These are phyloP conservation scores for Thozetella sp. DNA, from an alignment of 495 filamentous ascomycete genomes.

Conservation along the genomic window DNA sequence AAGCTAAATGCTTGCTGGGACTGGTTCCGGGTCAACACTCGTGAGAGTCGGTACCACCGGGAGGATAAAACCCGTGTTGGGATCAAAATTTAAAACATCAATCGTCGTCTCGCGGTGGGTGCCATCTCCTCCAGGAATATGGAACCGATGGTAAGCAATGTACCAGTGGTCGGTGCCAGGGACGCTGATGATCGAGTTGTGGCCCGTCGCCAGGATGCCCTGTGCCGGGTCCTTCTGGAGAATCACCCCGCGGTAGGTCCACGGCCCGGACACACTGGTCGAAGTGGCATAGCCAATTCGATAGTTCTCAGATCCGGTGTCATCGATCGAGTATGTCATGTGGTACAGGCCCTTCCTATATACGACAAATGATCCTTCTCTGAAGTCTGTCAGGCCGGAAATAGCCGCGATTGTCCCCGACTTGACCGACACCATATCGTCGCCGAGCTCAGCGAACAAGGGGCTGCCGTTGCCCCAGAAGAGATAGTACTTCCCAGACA, in stretches of 20 bases:
- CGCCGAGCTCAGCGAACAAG: conserved; percentile 10
- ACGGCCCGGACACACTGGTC: conserved; percentile 7
- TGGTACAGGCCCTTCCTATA: conserved; percentile 15
- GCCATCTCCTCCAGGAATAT: conserved; percentile 12
- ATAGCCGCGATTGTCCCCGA: conserved; percentile 1
- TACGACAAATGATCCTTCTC: conserved; percentile 14
- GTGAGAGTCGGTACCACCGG: conserved; percentile 12
- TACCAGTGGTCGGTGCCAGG: conserved; percentile 18
- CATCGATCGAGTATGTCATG: conserved; percentile 17
- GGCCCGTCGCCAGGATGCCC: conserved; percentile 14
- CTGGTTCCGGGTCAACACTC: neutral
- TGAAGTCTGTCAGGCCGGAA: conserved; percentile 9
- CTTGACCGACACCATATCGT: conserved; percentile 17
- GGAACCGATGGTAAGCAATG: conserved; percentile 16
- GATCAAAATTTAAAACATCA: conserved; percentile 12
- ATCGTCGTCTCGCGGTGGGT: conserved; percentile 14
- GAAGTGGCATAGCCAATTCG: conserved; percentile 17
- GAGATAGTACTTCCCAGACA: conserved; percentile 10
- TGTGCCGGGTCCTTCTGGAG: conserved; percentile 13
- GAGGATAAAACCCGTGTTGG: conserved; percentile 6
- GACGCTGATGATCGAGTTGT: conserved; percentile 16
- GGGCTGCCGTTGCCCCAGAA: conserved; percentile 18
- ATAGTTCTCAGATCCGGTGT: conserved; percentile 15
- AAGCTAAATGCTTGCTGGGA: no score
- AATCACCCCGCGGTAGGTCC: conserved; percentile 14